phyloP scores from a whole-genome alignment of 257 asterid genomes.

The Solanum habrochaites region DNA sequence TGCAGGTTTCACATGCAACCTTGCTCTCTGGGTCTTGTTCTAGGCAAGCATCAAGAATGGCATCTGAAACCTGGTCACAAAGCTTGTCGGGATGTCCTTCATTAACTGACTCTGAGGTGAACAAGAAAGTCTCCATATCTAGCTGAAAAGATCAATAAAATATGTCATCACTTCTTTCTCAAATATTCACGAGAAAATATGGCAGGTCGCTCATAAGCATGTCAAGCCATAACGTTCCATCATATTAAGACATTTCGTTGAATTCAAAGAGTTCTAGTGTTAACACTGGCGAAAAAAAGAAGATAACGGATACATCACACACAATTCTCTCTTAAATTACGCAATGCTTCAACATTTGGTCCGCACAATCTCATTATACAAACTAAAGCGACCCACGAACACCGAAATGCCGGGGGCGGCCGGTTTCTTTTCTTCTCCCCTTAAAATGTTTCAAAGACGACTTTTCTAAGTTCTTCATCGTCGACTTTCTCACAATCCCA shows the following conservation, averaged over 20 bases:
- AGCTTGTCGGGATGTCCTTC: slow-evolving; percentile 77
- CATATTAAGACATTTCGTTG: not conserved
- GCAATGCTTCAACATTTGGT: not conserved
- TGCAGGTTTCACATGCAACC: slow-evolving; percentile 67
- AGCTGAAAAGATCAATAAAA: slow-evolving; percentile 7
- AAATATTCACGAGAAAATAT: not conserved
- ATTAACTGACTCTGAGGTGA: slow-evolving; percentile 57
- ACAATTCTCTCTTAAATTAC: not conserved
- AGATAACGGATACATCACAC: not conserved
- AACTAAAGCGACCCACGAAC: not conserved
- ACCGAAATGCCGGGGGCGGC: too few species aligned
- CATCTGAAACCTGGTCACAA: slow-evolving; percentile 62
- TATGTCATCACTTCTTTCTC: not conserved
- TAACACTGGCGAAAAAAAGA: not conserved
- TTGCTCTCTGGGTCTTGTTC: slow-evolving; percentile 66
- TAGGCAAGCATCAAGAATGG: slow-evolving; percentile 58
- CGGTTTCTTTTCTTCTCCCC: too few species aligned
- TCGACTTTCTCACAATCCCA: not conserved
- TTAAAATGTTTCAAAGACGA: not conserved
- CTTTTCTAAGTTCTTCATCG: not conserved
- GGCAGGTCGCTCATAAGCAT: not conserved
- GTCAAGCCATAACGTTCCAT: not conserved
- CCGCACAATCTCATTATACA: not conserved
- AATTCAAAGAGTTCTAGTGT: not conserved
- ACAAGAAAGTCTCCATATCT: slow-evolving; percentile 40